phyloP scores from a whole-genome alignment of 2,329 filamentous ascomycete species.

The Aspergillus amoenus region DNA sequence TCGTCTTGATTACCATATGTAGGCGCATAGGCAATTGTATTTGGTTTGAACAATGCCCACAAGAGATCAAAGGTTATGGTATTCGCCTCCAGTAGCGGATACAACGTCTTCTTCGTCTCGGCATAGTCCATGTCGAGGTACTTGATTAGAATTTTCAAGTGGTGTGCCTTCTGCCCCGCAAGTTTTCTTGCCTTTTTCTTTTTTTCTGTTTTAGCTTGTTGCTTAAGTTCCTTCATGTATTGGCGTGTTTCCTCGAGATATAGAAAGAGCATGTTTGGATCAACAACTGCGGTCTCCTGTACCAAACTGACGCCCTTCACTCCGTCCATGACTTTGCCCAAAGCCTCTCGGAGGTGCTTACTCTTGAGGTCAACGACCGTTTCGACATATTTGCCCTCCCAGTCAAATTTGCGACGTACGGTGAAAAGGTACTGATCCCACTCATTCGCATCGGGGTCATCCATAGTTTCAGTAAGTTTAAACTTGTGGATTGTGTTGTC shows the following conservation, averaged over 20 bases:
- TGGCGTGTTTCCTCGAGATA: conserved; percentile 76
- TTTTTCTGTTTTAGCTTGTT: conserved; percentile 59
- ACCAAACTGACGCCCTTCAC: conserved; percentile 78
- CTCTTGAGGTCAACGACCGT: conserved; percentile 83
- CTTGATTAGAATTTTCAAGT: conserved; percentile 68
- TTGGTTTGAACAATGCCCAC: conserved; percentile 87
- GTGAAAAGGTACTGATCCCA: conserved; percentile 83
- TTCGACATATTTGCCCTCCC: conserved; percentile 75
- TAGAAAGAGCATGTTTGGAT: conserved; percentile 70
- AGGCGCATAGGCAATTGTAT: conserved; percentile 72
- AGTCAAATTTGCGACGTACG: conserved; percentile 78
- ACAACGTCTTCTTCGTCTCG: conserved; percentile 73
- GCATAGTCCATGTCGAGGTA: conserved; percentile 83
- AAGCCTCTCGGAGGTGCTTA: conserved; percentile 69
- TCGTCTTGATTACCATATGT: conserved; percentile 77
- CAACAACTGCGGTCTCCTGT: conserved; percentile 72
- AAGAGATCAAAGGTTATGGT: conserved; percentile 86
- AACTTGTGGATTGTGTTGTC: conserved; percentile 62
- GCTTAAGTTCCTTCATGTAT: conserved; percentile 64
- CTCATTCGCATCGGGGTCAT: conserved; percentile 62
- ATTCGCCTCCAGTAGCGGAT: conserved; percentile 76
- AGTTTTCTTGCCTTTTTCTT: conserved; percentile 42
- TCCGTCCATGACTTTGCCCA: conserved; percentile 70
- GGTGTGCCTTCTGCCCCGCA: conserved; percentile 40
- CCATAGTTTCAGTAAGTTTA: conserved; percentile 66